Evolutionary conservation across 345 rosid species (phyloP).

Genomic region (Syzygium grande): DNA sequence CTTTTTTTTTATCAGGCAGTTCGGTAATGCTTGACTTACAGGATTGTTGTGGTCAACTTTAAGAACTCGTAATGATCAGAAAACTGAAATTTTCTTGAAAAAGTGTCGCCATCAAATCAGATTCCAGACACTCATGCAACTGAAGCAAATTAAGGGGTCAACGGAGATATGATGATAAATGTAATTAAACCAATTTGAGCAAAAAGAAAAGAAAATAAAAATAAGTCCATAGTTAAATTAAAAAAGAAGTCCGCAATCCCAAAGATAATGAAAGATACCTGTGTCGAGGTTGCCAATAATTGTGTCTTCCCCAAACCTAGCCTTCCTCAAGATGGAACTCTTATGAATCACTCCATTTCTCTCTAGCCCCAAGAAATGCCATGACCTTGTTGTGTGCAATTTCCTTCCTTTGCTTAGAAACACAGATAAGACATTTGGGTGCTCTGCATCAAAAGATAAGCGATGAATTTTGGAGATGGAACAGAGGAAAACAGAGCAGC

Average conservation of each 20-base stretch:
- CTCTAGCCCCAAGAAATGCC: constrained; percentile 27
- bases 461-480: not conserved
- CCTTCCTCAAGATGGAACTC: constrained; percentile 16
- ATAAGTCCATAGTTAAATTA: not conserved
- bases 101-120: not conserved
- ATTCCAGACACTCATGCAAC: not conserved
- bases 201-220: not conserved
- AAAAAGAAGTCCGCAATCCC: not conserved
- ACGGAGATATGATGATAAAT: not conserved
- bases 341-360: constrained; percentile 3
- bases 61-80: not conserved
- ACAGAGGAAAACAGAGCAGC: not conserved
- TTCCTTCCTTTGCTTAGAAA: constrained; percentile 16
- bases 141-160: not conserved
- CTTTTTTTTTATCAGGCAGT: too few species aligned
- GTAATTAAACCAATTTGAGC: not conserved
- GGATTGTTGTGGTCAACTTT: not conserved
- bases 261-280: constrained; percentile 4
- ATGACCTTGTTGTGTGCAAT: constrained; percentile 33
- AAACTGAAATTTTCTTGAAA: not conserved
- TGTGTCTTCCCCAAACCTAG: constrained; percentile 26
- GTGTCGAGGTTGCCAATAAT: constrained; percentile 35
- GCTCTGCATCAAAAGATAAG: constrained; percentile 9
- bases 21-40: not conserved
- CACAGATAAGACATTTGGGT: constrained; percentile 36